A percentile compares a stretch with the other conserved stretches of the same genome.
These are phyloP conservation scores for Mortierella sp. DNA, from an alignment of 371 early-diverging fungal genomes.

Conservation along the genomic window DNA sequence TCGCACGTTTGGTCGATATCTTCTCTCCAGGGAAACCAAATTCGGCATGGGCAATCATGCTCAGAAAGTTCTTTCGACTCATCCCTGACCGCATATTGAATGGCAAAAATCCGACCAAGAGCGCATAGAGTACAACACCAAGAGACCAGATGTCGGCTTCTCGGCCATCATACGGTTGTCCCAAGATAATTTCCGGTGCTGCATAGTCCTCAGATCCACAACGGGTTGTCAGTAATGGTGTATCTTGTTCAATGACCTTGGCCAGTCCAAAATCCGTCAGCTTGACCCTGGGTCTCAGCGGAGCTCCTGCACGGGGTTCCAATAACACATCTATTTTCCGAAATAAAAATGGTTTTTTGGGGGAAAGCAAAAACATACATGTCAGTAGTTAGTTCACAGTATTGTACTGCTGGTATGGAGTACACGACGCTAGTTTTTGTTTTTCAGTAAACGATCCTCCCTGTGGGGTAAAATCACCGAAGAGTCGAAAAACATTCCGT, in stretches of 20 bases:
- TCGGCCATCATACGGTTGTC: conserved; percentile 71
- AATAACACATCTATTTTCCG: conserved; percentile 44
- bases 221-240: conserved; percentile 62
- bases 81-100: conserved; percentile 58
- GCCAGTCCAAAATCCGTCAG: conserved; percentile 81
- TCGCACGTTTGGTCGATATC: conserved; percentile 24
- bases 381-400: too few species aligned
- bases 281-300: conserved; percentile 63
- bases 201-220: conserved; percentile 86
- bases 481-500: too few species aligned
- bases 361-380: too few species aligned
- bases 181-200: conserved; percentile 86
- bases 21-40: conserved; percentile 56
- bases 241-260: conserved; percentile 61
- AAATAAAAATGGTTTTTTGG: too few species aligned
- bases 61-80: conserved; percentile 53
- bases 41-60: conserved; percentile 55
- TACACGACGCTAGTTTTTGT: too few species aligned
- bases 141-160: conserved; percentile 79
- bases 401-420: too few species aligned
- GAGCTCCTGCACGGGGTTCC: conserved; percentile 36
- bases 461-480: too few species aligned
- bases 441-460: too few species aligned
- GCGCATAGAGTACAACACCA: conserved; percentile 76
- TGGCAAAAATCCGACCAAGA: conserved; percentile 68